Evolutionary conservation across 129 eudicot species (phyloP).

Genomic region (Chrysanthemum lavandulifolium): DNA sequence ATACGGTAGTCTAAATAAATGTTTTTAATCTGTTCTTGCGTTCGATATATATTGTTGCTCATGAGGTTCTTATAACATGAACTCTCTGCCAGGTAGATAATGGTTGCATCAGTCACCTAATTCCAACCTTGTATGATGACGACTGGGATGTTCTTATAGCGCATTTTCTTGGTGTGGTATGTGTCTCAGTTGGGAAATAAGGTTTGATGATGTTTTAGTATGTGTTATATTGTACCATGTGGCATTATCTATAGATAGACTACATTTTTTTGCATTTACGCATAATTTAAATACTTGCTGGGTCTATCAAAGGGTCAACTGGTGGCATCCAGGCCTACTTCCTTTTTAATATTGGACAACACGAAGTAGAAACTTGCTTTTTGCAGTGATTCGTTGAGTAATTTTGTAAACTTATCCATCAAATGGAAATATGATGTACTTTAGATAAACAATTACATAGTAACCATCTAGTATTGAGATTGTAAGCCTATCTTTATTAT

Average conservation of each 20-base stretch:
- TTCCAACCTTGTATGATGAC: slow-evolving; percentile 67
- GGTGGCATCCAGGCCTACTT: not conserved
- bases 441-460: no score
- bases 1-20: slow-evolving; percentile 54
- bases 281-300: no score
- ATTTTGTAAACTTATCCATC: not conserved
- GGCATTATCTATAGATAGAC: no score
- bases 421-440: not conserved
- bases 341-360: not conserved
- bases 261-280: no score
- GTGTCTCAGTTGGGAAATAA: slow-evolving; percentile 31
- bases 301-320: not conserved
- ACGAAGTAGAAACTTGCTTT: not conserved
- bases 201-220: slow-evolving; percentile 23
- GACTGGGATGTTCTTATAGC: slow-evolving; percentile 98
- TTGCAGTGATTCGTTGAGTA: not conserved
- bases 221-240: not conserved
- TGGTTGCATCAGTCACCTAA: slow-evolving; percentile 78
- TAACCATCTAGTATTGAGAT: no score
- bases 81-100: slow-evolving; percentile 67
- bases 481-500: no score
- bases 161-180: slow-evolving; percentile 99
- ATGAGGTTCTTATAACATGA: slow-evolving; percentile 12
- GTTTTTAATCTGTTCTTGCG: slow-evolving; percentile 18
- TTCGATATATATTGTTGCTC: slow-evolving; percentile 4